Percentiles rank a stretch among this genome's conserved stretches.
Conservation (phyloP, 768 basidiomycete genomes). For the Panellus pusillus region DNA sequence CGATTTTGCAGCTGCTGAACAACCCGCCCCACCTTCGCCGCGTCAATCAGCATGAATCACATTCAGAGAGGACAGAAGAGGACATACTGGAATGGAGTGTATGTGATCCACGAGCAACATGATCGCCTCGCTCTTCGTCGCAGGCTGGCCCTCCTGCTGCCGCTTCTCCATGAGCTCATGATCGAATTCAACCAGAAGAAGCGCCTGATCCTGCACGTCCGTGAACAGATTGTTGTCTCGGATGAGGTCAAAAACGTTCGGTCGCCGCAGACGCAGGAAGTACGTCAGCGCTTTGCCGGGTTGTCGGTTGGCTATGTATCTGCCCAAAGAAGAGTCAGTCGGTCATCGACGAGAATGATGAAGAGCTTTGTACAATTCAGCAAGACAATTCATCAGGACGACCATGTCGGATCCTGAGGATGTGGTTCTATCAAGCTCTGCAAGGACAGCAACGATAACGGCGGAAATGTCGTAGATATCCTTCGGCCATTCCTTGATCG, state of each 20-base stretch:
- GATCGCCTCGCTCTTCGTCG: slow-evolving; percentile 74
- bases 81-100: slow-evolving; percentile 88
- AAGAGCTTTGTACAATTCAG: slow-evolving; percentile 71
- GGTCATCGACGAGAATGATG: not conserved
- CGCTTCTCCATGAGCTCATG: slow-evolving; percentile 75
- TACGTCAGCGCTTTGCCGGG: slow-evolving; percentile 92
- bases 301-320: slow-evolving; percentile 85
- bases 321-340: slow-evolving; percentile 27
- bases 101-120: slow-evolving; percentile 88
- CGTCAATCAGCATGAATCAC: not conserved
- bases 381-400: slow-evolving; percentile 90
- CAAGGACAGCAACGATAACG: slow-evolving; percentile 86
- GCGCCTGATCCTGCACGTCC: slow-evolving; percentile 90
- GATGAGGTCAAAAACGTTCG: slow-evolving; percentile 94
- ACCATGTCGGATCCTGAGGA: slow-evolving; percentile 52
- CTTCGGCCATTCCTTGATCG: slow-evolving; percentile 85
- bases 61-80: not conserved
- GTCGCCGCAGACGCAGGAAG: slow-evolving; percentile 80
- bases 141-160: slow-evolving; percentile 40
- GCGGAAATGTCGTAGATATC: slow-evolving; percentile 87
- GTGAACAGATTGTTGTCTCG: slow-evolving; percentile 92
- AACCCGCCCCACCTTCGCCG: slow-evolving; percentile 75
- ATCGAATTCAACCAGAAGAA: slow-evolving; percentile 93
- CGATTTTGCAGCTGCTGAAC: slow-evolving; percentile 80
- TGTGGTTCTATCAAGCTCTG: slow-evolving; percentile 68